A percentile compares a stretch with the other conserved stretches of the same genome.
Conservation (phyloP, 768 basidiomycete genomes). For the Candolleomyces aberdarensis region DNA sequence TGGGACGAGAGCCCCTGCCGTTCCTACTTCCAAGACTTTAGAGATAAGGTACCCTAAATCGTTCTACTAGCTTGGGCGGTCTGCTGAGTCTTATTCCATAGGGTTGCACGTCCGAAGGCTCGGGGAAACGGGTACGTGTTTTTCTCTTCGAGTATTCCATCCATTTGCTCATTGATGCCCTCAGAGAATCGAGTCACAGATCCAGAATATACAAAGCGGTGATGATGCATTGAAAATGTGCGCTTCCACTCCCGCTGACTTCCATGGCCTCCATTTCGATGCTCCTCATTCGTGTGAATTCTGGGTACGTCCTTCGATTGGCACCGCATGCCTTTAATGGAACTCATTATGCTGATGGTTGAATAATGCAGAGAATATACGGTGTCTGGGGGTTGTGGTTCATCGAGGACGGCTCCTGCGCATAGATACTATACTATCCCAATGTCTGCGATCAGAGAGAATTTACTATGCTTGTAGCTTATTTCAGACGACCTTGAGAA, state of each 20-base stretch:
- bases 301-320: background rate
- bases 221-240: background rate
- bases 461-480: no score
- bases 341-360: background rate
- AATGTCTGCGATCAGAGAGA: no score
- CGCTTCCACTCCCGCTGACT: background rate
- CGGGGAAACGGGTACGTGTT: background rate
- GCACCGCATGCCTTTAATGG: background rate
- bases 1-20: background rate
- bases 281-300: background rate
- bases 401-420: conserved; percentile 1
- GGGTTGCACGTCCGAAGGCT: conserved; percentile 1
- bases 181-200: background rate
- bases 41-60: background rate
- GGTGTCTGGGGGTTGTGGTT: background rate
- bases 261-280: conserved; percentile 1
- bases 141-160: background rate
- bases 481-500: no score
- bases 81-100: background rate
- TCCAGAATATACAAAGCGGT: background rate
- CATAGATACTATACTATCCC: background rate
- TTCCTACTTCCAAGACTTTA: background rate
- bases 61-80: background rate
- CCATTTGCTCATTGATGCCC: no score
- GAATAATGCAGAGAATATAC: background rate